A percentile compares a stretch with the other conserved stretches of the same genome.
These are phyloP conservation scores for Auriscalpium orientale DNA, from an alignment of 768 basidiomycete genomes.

Conservation along the genomic window DNA sequence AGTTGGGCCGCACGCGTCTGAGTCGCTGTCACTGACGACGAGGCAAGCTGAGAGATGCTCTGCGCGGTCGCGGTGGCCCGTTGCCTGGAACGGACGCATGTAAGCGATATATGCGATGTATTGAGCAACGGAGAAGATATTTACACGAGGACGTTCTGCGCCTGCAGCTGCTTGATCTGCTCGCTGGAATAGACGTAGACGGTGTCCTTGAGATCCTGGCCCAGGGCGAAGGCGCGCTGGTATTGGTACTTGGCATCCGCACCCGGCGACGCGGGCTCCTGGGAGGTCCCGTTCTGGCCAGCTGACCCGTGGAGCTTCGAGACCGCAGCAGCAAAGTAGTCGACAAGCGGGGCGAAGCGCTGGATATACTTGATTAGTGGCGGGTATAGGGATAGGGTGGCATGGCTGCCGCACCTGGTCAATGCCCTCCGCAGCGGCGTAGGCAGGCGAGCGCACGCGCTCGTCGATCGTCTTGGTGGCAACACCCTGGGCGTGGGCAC, in stretches of 20 bases:
- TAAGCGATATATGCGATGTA: constrained; percentile 3
- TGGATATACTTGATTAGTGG: constrained; percentile 23
- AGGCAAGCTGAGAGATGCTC: constrained; percentile 50
- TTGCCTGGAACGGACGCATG: constrained; percentile 36
- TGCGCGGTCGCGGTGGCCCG: constrained; percentile 62
- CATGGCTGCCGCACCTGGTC: constrained; percentile 48
- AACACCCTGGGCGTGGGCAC: constrained; percentile 45
- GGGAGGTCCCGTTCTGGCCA: constrained; percentile 35
- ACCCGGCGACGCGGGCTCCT: constrained; percentile 38
- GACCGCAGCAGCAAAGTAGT: constrained; percentile 59
- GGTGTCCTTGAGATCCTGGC: constrained; percentile 55
- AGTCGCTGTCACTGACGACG: constrained; percentile 46
- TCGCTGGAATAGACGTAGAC: constrained; percentile 60
- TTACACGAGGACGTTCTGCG: constrained; percentile 58
- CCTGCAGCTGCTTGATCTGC: constrained; percentile 62
- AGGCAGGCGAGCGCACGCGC: constrained; percentile 55
- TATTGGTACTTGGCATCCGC: constrained; percentile 66
- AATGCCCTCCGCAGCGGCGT: constrained; percentile 55
- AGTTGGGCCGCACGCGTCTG: constrained; percentile 51
- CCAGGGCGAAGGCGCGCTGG: constrained; percentile 63
- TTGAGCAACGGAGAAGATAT: constrained; percentile 18
- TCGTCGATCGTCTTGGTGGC: constrained; percentile 63
- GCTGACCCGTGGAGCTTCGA: constrained; percentile 21
- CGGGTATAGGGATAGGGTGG: neutral
- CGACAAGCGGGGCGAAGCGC: constrained; percentile 69